Conservation (phyloP, 352 stramenopile species). For the Phytophthora pini region DNA sequence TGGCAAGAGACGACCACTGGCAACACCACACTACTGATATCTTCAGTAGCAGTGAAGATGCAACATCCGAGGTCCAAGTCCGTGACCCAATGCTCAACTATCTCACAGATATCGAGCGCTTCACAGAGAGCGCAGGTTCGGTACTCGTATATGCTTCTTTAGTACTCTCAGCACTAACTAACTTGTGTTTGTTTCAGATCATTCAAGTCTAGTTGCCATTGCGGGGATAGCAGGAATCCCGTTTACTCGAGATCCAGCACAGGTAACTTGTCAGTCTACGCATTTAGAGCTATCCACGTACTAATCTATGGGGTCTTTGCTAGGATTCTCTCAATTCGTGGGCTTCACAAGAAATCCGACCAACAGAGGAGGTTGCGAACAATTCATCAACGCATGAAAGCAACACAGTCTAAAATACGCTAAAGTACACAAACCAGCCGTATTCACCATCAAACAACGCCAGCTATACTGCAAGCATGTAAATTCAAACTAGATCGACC, state of each 20-base stretch:
- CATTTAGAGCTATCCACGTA: not conserved
- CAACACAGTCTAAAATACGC: conserved; percentile 7
- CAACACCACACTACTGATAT: not conserved
- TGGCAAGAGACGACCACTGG: conserved; percentile 16
- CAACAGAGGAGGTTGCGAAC: conserved; percentile 1
- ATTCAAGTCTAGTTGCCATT: conserved; percentile 22
- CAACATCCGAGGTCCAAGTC: conserved; percentile 32
- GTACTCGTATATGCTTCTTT: not conserved
- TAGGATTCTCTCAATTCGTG: conserved; percentile 1
- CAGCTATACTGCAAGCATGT: not conserved
- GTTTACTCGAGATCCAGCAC: conserved; percentile 2
- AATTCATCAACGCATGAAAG: conserved; percentile 2
- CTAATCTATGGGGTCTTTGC: not conserved
- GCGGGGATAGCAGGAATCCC: conserved; percentile 17
- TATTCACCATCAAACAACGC: no score
- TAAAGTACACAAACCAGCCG: conserved; percentile 12
- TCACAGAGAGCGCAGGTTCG: conserved; percentile 54
- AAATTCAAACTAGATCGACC: no score
- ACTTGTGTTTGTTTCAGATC: conserved; percentile 14
- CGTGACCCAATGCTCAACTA: conserved; percentile 61
- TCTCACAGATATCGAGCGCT: conserved; percentile 62
- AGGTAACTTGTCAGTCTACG: conserved; percentile 2
- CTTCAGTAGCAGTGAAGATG: not conserved
- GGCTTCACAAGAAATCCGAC: conserved; percentile 5
- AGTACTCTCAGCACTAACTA: not conserved